Evolutionary conservation across 2,329 filamentous ascomycete species (phyloP), one percentile per base, ranked within the genome.

Genomic region (Paracamarosporium sp.): DNA sequence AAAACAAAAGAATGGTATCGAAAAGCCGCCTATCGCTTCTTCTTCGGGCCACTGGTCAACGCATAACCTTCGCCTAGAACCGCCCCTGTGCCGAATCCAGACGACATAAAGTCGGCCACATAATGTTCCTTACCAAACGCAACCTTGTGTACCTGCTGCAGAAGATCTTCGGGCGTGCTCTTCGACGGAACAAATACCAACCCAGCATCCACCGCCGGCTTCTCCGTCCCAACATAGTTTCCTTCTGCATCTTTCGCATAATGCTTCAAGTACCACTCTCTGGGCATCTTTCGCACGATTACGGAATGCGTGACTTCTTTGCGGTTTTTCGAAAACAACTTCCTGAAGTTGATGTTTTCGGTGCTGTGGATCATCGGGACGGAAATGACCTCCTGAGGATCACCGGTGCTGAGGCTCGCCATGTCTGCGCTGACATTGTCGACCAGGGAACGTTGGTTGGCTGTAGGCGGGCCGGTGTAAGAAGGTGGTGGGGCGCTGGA

Each of bases 391-490:
- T 68, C 61, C 20, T 64, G 44, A 5, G 65, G 63, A 53, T 63
- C 58, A 44, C 65, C 65, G 7, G 59, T 45, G 17, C 38, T 11
- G 15, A 67, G 53, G 11, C 60, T 48, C 46, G 48, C 53, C 47
- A 63, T 59, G 20, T 59, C 52, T 17, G 38, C 53, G 38, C 44
- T 43, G 2, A 70, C 62, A 17, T 59, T 46, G 27, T 66, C 61
- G 25, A 36, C 53, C 13, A 64, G 51, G 15, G 62, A 60, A 27
- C 15, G 52, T 17, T n/a, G 36, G 15, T 41, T 48, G 2, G 45
- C 27, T 13, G 27, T n/a, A n/a, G 91, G 30, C 30, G 52, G 36
- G n/a, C 27, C 40, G 22, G 55, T 46, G 50, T 59, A 61, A 12
- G 44, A 4, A n/a, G 57, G 57, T 20, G 53, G 59, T 35, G 60